phyloP scores from a whole-genome alignment of 2,329 filamentous ascomycete species.

The Alternaria infectoria region DNA sequence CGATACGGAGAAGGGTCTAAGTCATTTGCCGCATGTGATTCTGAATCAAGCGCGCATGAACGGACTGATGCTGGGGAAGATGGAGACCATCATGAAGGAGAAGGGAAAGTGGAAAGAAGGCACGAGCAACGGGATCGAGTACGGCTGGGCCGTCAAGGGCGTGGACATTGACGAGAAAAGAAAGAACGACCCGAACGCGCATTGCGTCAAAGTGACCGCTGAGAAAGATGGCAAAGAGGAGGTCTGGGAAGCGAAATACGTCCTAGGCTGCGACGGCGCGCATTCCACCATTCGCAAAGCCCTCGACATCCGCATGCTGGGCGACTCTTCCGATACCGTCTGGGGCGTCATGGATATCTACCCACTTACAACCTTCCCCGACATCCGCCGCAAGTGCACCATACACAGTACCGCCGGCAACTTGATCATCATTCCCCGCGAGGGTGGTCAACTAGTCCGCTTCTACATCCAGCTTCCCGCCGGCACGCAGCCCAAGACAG shows the following conservation, averaged over 20 bases:
- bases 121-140: conserved; percentile 56
- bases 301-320: conserved; percentile 64
- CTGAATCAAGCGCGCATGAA: conserved; percentile 76
- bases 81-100: conserved; percentile 48
- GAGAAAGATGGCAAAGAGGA: conserved; percentile 39
- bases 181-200: conserved; percentile 37
- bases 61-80: conserved; percentile 60
- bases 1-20: conserved; percentile 66
- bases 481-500: conserved; percentile 58
- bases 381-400: conserved; percentile 59
- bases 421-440: conserved; percentile 60
- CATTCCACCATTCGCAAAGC: conserved; percentile 60
- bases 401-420: conserved; percentile 56
- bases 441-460: conserved; percentile 62
- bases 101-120: conserved; percentile 33
- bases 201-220: conserved; percentile 42
- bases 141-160: conserved; percentile 59
- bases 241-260: conserved; percentile 47
- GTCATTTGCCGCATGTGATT: conserved; percentile 70
- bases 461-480: conserved; percentile 67
- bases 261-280: conserved; percentile 58
- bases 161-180: conserved; percentile 58
- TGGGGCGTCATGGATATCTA: conserved; percentile 65
- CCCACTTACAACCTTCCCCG: conserved; percentile 57
- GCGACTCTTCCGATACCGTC: conserved; percentile 63